These are phyloP conservation scores for Sutorius eximius DNA, from an alignment of 1,284 basidiomycete genomes.

Conservation along the genomic window DNA sequence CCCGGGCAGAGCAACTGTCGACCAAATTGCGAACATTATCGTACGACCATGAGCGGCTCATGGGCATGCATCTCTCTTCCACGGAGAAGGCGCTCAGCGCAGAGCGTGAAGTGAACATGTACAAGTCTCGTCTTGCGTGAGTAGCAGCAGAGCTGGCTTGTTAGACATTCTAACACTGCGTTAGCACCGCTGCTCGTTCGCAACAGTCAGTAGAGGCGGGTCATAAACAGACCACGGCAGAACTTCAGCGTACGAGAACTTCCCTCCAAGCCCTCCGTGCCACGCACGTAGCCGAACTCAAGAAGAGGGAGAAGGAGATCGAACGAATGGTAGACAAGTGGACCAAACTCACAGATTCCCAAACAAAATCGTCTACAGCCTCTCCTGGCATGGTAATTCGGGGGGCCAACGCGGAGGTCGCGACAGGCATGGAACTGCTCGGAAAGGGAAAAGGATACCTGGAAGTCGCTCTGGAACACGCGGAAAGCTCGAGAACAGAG, in stretches of 20 bases:
- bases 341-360: conserved; percentile 67
- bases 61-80: conserved; percentile 58
- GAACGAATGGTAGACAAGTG: conserved; percentile 79
- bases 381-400: conserved; percentile 50
- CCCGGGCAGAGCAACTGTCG: conserved; percentile 72
- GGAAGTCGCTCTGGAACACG: conserved; percentile 73
- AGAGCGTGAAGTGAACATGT: conserved; percentile 70
- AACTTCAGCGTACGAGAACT: conserved; percentile 67
- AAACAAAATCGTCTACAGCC: conserved; percentile 49
- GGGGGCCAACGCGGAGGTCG: conserved; percentile 54
- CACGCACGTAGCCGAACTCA: conserved; percentile 71
- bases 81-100: conserved; percentile 63
- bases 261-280: conserved; percentile 64
- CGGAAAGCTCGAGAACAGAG: conserved; percentile 65
- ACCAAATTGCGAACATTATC: conserved; percentile 75
- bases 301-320: conserved; percentile 79
- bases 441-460: conserved; percentile 57
- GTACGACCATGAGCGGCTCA: conserved; percentile 82
- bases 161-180: neutral
- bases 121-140: conserved; percentile 70
- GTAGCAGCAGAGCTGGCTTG: conserved; percentile 30
- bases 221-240: conserved; percentile 65
- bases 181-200: conserved; percentile 53
- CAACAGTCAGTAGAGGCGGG: conserved; percentile 59
- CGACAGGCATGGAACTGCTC: conserved; percentile 47